Conservation (phyloP, 2,329 filamentous ascomycete species). For the Calonectria leucothoes region DNA sequence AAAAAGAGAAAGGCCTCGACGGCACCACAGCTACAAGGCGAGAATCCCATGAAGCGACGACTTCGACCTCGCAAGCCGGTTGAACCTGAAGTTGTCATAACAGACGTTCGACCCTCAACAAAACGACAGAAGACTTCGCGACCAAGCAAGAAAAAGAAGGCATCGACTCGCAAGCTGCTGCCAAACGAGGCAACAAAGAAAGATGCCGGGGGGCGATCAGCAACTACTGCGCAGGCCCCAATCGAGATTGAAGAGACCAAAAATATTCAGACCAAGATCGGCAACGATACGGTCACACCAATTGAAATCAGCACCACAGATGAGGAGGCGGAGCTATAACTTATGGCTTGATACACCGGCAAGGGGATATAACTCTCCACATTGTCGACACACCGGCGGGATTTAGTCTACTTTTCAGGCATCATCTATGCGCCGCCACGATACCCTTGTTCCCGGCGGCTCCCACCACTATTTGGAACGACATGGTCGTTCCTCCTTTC, state of each 20-base stretch:
- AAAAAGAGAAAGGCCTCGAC: not conserved
- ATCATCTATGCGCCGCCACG: conserved; percentile 34
- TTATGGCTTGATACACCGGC: conserved; percentile 2
- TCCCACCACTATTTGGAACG: conserved; percentile 9
- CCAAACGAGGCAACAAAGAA: not conserved
- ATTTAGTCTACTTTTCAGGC: conserved; percentile 12
- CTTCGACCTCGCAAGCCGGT: conserved; percentile 35
- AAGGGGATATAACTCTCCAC: conserved; percentile 5
- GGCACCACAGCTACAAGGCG: conserved; percentile 16
- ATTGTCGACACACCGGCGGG: conserved; percentile 9
- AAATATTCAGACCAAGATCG: conserved; percentile 20
- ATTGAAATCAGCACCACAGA: conserved; percentile 33
- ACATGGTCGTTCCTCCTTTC: not conserved
- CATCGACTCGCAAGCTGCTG: conserved; percentile 9
- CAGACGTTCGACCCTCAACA: conserved; percentile 19
- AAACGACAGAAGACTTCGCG: conserved; percentile 15
- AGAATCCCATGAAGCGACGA: conserved; percentile 32
- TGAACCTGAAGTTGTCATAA: conserved; percentile 13
- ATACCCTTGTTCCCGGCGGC: conserved; percentile 34
- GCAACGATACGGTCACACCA: conserved; percentile 21
- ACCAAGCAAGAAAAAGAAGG: conserved; percentile 17
- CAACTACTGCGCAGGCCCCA: not conserved
- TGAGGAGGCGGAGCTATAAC: conserved; percentile 28
- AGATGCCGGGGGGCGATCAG: not conserved
- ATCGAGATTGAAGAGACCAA: conserved; percentile 18